Evolutionary conservation across 371 early-diverging fungal genomes (phyloP), one percentile per base, ranked within the genome.

Genomic region (Mucor lusitanicus): DNA sequence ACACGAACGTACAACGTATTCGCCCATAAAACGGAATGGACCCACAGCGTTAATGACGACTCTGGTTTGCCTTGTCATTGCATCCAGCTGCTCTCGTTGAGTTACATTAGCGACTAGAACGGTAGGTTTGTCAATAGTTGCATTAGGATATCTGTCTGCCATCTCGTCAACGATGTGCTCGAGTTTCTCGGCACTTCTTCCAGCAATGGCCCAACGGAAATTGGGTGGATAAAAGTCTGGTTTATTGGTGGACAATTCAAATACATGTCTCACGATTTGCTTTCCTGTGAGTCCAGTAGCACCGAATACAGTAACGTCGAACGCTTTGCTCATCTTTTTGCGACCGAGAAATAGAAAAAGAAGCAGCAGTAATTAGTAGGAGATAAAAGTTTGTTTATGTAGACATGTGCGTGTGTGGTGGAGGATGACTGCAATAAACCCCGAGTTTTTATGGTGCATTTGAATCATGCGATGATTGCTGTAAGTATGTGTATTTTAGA

Each of bases 271-370:
- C 17, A 91, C 88, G 53, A 94, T 89, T 62, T 88, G 83, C 65
- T 86, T 83, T 23, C 95, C 96, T 6, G 96, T 94, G 79, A 93
- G 92, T 1, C 95, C 95, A 28, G 91, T 91, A 15, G 93, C 95
- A 6, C 97, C 97, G 82, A 93, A 92, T 35, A 96, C 74, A 37
- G 93, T 84, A 17, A 95, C 69, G 70, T 94, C 64, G 61, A 69
- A 64, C 55, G 7, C 11, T 50, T 68, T 67, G 23, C 50, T 46
- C 46, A 61, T 50, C 12, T 61, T 61, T 50, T 6, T 19, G 15
- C 12, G 19, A 23, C 4, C 13, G n/a, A 59, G 25, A 42, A 42
- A 27, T 40, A 42, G 15, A 12, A 37, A 37, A 39, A 35, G 23
- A 35, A 37, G 21, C 21, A 58, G 37, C 27, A 19, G 19, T 19